Evolutionary conservation across 177 flowering plant species (phyloP).

Genomic region (Tripterygium wilfordii): DNA sequence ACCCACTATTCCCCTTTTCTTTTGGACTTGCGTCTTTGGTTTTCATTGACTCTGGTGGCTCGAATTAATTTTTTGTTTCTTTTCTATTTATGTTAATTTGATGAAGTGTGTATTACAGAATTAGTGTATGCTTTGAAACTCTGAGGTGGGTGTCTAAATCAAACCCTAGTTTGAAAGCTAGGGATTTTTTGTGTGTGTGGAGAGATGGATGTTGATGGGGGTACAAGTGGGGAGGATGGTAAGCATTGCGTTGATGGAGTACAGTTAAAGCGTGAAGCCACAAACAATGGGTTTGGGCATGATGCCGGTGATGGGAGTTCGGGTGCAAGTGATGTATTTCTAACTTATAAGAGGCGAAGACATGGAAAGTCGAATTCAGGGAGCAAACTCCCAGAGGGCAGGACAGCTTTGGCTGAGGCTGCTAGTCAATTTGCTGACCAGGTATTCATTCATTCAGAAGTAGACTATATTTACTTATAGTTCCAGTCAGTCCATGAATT

Average conservation of each 20-base stretch:
- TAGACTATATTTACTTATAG: neutral
- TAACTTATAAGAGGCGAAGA: conserved; percentile 37
- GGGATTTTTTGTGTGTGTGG: neutral
- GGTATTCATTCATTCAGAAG: conserved; percentile 11
- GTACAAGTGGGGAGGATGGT: conserved; percentile 16
- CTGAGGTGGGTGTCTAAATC: neutral
- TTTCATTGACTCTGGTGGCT: neutral
- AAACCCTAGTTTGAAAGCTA: conserved; percentile 18
- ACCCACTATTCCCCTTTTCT: too few relatives aligned
- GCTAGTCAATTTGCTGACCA: conserved; percentile 10
- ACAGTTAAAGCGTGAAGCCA: conserved; percentile 7
- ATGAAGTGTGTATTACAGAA: conserved; percentile 1
- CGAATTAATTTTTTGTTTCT: neutral
- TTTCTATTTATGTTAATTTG: neutral
- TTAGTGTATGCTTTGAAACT: neutral
- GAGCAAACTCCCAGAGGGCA: conserved; percentile 9
- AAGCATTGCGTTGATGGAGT: neutral
- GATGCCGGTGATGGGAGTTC: conserved; percentile 14
- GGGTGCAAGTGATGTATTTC: conserved; percentile 13
- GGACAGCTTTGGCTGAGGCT: conserved; percentile 10
- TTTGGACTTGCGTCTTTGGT: too few relatives aligned
- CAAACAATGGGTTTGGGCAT: conserved; percentile 13
- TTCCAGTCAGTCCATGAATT: neutral
- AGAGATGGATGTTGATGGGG: conserved; percentile 21
- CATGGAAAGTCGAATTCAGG: conserved; percentile 4